Base-by-base conservation (phyloP, 2,329 filamentous ascomycete genomes). In the Talaromyces sp. region DNA sequence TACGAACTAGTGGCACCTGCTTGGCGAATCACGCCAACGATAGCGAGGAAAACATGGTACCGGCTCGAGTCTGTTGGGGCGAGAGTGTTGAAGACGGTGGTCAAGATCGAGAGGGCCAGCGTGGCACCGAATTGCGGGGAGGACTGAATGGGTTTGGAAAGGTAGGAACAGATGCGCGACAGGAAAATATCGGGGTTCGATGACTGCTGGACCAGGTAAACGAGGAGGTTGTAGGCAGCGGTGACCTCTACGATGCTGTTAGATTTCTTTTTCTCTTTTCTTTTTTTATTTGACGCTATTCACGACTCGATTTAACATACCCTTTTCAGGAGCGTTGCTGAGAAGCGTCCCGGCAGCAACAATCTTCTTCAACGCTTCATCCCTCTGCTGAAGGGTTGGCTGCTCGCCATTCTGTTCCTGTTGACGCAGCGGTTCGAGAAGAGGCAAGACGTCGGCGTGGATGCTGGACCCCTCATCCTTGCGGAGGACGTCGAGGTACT, bases 41-140 rank as follows among this genome's bases (percentile, higher is more conserved):
- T 92, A 71, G 92, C 87, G 75, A 95, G 84, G 71, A 99, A 90
- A 62, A 99, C 91, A 73, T 96, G 89, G 78, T 89, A 96, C 63
- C 95, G 88, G 72, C 90, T 85, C 59, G 91, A 88, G 73, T 92
- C 89, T 71, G 87, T 82, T 63, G 87, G 80, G 67, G 87, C 80
- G 67, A 98, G 85, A 66, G 96, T 89, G 84, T 99, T 99, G 88
- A 98, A 99, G 72, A 99, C 87, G 69, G 93, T 97, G 73, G 91
- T 92, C 68, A 99, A 86, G 69, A 95, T 89, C 67, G 91, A 92
- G 68, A 98, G 88, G 65, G 92, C 91, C 66, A 99, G 85, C 55
- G 89, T 89, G 64, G 89, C 83, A 68, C 93, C 91, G 80, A 96
- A 93, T 68, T 88, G 82, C 58, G 92, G 90, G 56, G 93, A 96